Evolutionary conservation across 331 rosid genomes (phyloP).

Genomic region (Erythrophleum ivorense): DNA sequence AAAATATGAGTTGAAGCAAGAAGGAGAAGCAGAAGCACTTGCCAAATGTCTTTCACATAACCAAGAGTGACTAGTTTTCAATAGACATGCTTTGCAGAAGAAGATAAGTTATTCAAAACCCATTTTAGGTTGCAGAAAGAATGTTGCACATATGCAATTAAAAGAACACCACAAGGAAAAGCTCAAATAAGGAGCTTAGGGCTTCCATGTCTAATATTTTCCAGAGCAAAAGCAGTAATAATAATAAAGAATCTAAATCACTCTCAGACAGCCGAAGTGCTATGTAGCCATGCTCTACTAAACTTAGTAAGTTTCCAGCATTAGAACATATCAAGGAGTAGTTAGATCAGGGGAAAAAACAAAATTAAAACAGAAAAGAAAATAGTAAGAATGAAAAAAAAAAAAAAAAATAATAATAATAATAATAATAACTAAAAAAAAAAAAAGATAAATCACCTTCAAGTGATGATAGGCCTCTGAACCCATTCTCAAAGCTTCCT

Average conservation of each 20-base stretch:
- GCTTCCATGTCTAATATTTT: background rate
- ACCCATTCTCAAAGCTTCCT: slow-evolving; percentile 95
- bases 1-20: background rate
- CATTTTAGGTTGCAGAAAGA: background rate
- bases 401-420: too few relatives aligned
- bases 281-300: slow-evolving; percentile 5
- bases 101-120: background rate
- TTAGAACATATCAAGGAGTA: slow-evolving; percentile 27
- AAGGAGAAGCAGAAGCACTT: background rate
- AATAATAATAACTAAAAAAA: background rate
- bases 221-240: background rate
- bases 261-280: slow-evolving; percentile 24
- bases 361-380: background rate
- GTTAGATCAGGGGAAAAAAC: slow-evolving; percentile 10
- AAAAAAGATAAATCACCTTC: slow-evolving; percentile 61
- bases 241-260: slow-evolving; percentile 25
- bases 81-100: background rate
- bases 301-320: slow-evolving; percentile 28
- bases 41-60: background rate
- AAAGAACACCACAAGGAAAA: background rate
- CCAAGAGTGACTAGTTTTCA: background rate
- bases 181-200: background rate
- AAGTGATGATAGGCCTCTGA: slow-evolving; percentile 93
- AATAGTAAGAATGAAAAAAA: background rate
- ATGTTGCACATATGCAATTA: background rate